A percentile compares a stretch with the other conserved stretches of the same genome.
Conservation (phyloP, 2,329 filamentous ascomycete genomes). For the Phyllosticta citribraziliensis region DNA sequence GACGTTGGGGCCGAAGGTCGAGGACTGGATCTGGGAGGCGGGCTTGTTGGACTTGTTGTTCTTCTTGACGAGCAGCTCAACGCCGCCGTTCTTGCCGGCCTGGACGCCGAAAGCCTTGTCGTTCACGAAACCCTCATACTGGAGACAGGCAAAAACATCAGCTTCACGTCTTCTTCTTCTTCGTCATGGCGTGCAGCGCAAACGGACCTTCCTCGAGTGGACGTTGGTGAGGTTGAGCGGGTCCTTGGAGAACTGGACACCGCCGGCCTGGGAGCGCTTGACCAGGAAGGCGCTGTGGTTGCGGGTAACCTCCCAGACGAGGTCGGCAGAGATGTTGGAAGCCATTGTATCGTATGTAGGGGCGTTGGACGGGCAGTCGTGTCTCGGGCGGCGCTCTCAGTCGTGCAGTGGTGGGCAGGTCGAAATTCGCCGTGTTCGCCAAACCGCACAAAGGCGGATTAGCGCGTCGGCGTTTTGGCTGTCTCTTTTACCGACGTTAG, state of each 20-base stretch:
- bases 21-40: conserved; percentile 52
- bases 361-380: neutral
- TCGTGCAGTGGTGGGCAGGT: neutral
- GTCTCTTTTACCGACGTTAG: neutral
- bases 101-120: conserved; percentile 83
- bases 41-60: conserved; percentile 62
- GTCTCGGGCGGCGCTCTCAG: conserved; percentile 8
- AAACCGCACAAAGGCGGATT: conserved; percentile 4
- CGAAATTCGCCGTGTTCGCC: conserved; percentile 2
- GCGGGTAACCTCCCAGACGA: conserved; percentile 91
- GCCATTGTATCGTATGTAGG: conserved; percentile 34
- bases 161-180: conserved; percentile 12
- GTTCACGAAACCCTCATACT: conserved; percentile 91
- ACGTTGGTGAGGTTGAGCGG: conserved; percentile 88
- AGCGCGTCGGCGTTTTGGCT: neutral
- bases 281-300: conserved; percentile 83
- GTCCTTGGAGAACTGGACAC: conserved; percentile 86
- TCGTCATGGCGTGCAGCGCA: neutral
- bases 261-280: conserved; percentile 73
- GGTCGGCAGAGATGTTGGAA: conserved; percentile 75
- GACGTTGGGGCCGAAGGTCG: conserved; percentile 62
- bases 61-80: conserved; percentile 82
- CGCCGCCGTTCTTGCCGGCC: conserved; percentile 64
- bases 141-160: conserved; percentile 17
- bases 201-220: conserved; percentile 75